Conservation (phyloP, 208 protist genomes). For the Leishmania mexicana region DNA sequence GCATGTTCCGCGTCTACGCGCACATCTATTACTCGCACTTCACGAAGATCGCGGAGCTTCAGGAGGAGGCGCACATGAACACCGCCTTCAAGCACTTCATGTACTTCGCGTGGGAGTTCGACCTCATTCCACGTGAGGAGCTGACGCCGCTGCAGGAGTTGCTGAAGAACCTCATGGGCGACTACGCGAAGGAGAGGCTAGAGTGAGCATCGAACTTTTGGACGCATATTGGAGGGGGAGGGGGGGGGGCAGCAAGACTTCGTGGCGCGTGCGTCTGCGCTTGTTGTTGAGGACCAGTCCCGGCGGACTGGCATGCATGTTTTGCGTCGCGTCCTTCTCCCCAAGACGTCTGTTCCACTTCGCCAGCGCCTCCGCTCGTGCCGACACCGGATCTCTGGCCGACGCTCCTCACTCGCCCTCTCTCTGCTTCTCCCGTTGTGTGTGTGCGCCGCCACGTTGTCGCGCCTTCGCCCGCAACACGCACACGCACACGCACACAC, state of each 20-base stretch:
- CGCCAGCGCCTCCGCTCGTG: too few species aligned
- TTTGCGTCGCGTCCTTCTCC: too few species aligned
- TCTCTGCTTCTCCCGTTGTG: too few species aligned
- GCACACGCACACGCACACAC: too few species aligned
- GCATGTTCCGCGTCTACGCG: slow-evolving; percentile 99
- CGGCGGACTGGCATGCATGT: background rate
- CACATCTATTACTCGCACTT: slow-evolving; percentile 99
- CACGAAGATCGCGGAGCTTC: slow-evolving; percentile 92
- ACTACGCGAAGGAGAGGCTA: slow-evolving; percentile 77
- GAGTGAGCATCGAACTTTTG: slow-evolving; percentile 5
- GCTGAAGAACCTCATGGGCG: slow-evolving; percentile 86
- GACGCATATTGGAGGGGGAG: background rate
- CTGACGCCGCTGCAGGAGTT: slow-evolving; percentile 80
- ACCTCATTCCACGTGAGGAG: slow-evolving; percentile 83
- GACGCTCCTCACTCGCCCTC: background rate
- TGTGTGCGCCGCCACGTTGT: too few species aligned
- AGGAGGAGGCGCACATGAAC: slow-evolving; percentile 98
- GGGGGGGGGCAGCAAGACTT: background rate
- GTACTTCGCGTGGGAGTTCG: slow-evolving; percentile 92
- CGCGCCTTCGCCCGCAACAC: too few species aligned
- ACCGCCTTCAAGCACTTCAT: slow-evolving; percentile 96
- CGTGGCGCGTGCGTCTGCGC: background rate
- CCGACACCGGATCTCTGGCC: background rate
- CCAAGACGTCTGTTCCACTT: too few species aligned
- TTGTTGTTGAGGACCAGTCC: background rate